These are phyloP conservation scores for Tolypocladium capitatum DNA, from an alignment of 2,329 filamentous ascomycete genomes.

Conservation along the genomic window DNA sequence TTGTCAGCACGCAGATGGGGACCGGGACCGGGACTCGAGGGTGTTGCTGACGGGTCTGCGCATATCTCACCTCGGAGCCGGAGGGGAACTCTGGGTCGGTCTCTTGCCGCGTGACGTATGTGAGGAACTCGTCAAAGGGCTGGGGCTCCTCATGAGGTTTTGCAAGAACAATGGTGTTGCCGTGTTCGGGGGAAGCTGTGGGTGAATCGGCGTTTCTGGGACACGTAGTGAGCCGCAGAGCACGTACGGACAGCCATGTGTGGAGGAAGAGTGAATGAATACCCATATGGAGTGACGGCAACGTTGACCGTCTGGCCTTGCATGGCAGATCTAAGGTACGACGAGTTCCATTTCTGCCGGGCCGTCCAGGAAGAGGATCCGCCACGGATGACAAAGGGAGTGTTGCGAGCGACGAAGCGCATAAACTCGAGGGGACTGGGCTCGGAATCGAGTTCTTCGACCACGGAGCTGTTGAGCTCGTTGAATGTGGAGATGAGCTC, in stretches of 20 bases:
- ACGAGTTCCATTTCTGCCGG: slow-evolving; percentile 45
- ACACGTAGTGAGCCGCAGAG: neutral
- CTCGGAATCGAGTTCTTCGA: slow-evolving; percentile 49
- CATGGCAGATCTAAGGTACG: slow-evolving; percentile 44
- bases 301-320: slow-evolving; percentile 51
- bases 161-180: slow-evolving; percentile 38
- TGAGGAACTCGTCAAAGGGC: slow-evolving; percentile 47
- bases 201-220: slow-evolving; percentile 25
- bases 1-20: neutral
- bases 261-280: slow-evolving; percentile 9
- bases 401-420: slow-evolving; percentile 60
- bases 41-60: slow-evolving; percentile 51
- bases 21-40: neutral
- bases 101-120: slow-evolving; percentile 47
- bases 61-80: slow-evolving; percentile 48
- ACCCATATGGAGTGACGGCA: slow-evolving; percentile 63
- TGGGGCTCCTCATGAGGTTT: slow-evolving; percentile 60
- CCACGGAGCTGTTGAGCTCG: slow-evolving; percentile 49
- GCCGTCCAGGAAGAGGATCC: slow-evolving; percentile 53
- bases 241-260: neutral
- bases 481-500: slow-evolving; percentile 56
- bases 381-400: slow-evolving; percentile 57
- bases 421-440: slow-evolving; percentile 71
- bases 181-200: slow-evolving; percentile 12
- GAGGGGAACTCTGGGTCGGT: slow-evolving; percentile 17